Conservation (phyloP, 495 filamentous ascomycete genomes). For the Aspergillus kassunensis region DNA sequence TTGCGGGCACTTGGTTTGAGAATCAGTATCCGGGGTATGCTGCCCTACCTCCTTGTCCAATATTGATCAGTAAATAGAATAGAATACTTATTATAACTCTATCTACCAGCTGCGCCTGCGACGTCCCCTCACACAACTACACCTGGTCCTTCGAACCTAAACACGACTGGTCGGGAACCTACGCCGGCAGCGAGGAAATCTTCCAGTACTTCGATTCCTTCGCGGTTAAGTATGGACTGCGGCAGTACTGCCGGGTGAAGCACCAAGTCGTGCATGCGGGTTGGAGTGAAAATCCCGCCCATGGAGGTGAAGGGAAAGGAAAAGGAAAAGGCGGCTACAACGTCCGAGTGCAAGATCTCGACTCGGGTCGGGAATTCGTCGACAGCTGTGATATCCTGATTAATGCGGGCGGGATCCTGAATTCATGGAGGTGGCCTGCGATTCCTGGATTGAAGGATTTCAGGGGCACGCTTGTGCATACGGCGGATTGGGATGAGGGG, state of each 20-base stretch:
- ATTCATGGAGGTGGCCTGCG: slow-evolving; percentile 47
- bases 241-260: slow-evolving; percentile 46
- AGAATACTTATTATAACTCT: too few relatives aligned
- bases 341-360: not conserved
- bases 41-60: not conserved
- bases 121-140: slow-evolving; percentile 30
- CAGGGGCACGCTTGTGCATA: slow-evolving; percentile 45
- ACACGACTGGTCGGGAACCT: slow-evolving; percentile 32
- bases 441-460: slow-evolving; percentile 44
- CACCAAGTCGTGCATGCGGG: slow-evolving; percentile 30
- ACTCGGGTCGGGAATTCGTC: slow-evolving; percentile 21
- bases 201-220: not conserved
- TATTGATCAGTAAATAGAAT: too few relatives aligned
- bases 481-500: slow-evolving; percentile 36
- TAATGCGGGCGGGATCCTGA: slow-evolving; percentile 46
- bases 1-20: slow-evolving; percentile 55
- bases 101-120: slow-evolving; percentile 34
- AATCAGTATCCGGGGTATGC: slow-evolving; percentile 55
- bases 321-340: too few relatives aligned
- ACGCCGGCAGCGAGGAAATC: not conserved
- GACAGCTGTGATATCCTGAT: slow-evolving; percentile 38
- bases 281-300: slow-evolving; percentile 45
- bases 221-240: slow-evolving; percentile 42
- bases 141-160: slow-evolving; percentile 29
- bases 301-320: too few relatives aligned